Percentiles rank a stretch among this genome's conserved stretches.
phyloP scores from a whole-genome alignment of 768 basidiomycete genomes.

The Boletales sp. region DNA sequence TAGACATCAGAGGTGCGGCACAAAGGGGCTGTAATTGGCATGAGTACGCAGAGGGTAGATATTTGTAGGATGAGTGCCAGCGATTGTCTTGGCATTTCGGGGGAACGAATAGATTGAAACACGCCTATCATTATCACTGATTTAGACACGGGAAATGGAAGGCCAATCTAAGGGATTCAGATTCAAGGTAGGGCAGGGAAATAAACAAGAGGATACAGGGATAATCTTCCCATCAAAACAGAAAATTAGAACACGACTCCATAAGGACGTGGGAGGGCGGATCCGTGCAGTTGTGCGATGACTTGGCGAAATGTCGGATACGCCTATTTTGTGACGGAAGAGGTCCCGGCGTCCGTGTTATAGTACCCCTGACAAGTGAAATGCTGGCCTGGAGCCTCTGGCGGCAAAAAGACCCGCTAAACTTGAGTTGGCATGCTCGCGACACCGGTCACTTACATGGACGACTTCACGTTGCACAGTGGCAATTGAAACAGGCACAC shows the following conservation, averaged over 20 bases:
- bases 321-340: conserved; percentile 4
- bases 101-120: neutral
- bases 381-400: too few species aligned
- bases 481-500: too few species aligned
- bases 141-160: conserved; percentile 5
- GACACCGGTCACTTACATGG: too few species aligned
- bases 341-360: neutral
- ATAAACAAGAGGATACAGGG: conserved; percentile 9
- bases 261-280: conserved; percentile 22
- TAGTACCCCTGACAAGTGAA: conserved; percentile 1
- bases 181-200: conserved; percentile 5
- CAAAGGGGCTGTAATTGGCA: conserved; percentile 1
- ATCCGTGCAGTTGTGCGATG: conserved; percentile 1
- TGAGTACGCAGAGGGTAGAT: conserved; percentile 11
- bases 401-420: too few species aligned
- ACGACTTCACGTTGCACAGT: too few species aligned
- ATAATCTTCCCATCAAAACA: conserved; percentile 16
- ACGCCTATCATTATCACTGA: conserved; percentile 9
- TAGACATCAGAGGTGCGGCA: conserved; percentile 22
- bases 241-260: conserved; percentile 14
- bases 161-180: conserved; percentile 13
- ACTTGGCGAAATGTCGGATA: conserved; percentile 8
- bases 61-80: conserved; percentile 24
- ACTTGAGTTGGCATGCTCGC: too few species aligned
- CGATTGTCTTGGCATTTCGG: conserved; percentile 20